These are phyloP conservation scores for Colletotrichum sp. DNA, from an alignment of 2,329 filamentous ascomycete species.

Conservation along the genomic window DNA sequence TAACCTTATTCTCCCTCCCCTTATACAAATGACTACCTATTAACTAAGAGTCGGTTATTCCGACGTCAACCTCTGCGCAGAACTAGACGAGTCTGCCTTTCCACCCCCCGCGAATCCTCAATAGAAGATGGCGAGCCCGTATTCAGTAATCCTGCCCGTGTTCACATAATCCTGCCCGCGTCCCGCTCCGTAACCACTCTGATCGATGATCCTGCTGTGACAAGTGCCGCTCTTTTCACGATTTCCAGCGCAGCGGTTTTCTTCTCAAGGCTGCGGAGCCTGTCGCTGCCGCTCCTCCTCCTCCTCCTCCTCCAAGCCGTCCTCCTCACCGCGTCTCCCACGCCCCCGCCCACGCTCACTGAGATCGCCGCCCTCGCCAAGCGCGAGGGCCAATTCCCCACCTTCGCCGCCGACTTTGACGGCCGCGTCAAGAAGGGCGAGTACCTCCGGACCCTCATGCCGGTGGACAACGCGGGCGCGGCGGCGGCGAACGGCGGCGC, in stretches of 20 bases:
- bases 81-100: neutral
- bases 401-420: neutral
- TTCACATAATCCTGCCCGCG: neutral
- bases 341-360: neutral
- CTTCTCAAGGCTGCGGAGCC: neutral
- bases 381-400: neutral
- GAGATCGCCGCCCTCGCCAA: neutral
- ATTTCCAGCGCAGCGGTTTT: neutral
- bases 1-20: neutral
- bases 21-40: neutral
- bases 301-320: neutral
- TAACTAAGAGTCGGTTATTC: neutral
- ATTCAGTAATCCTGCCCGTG: accelerated
- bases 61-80: neutral
- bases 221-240: neutral
- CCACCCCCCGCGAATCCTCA: no score
- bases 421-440: neutral
- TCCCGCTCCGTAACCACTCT: neutral
- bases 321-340: neutral
- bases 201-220: neutral
- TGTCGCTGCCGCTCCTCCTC: neutral
- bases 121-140: neutral
- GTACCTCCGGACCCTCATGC: neutral
- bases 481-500: neutral
- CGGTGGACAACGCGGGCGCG: neutral